These are phyloP conservation scores for Calonectria montana DNA, from an alignment of 2,329 filamentous ascomycete species.

Conservation along the genomic window DNA sequence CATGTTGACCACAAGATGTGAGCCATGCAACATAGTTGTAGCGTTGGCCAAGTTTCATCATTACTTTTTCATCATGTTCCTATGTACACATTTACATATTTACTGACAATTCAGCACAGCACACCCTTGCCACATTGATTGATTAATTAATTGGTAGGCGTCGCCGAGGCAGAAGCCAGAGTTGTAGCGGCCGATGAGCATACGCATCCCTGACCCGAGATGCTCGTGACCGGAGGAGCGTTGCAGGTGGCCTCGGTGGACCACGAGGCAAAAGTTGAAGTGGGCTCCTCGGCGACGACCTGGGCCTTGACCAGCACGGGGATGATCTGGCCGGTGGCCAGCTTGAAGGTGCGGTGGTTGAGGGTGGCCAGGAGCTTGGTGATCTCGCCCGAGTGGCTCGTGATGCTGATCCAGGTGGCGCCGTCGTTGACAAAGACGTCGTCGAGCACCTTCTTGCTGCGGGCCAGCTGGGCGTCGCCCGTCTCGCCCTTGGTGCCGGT, in stretches of 20 bases:
- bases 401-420: slow-evolving; percentile 68
- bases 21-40: no score
- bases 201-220: slow-evolving; percentile 54
- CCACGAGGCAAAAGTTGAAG: slow-evolving; percentile 48
- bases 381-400: slow-evolving; percentile 70
- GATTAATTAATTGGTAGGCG: slow-evolving; percentile 24
- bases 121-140: not conserved
- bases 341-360: slow-evolving; percentile 69
- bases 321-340: slow-evolving; percentile 76
- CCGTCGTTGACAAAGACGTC: slow-evolving; percentile 66
- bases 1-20: no score
- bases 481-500: slow-evolving; percentile 56
- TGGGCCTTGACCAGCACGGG: slow-evolving; percentile 74
- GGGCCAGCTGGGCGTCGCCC: slow-evolving; percentile 58
- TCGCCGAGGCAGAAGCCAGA: slow-evolving; percentile 31
- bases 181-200: slow-evolving; percentile 45
- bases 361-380: slow-evolving; percentile 63
- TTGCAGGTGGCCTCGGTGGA: slow-evolving; percentile 56
- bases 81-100: not conserved
- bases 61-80: not conserved
- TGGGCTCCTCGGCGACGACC: slow-evolving; percentile 47
- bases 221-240: slow-evolving; percentile 57
- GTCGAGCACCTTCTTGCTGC: slow-evolving; percentile 63
- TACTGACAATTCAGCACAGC: not conserved
- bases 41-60: no score